phyloP scores from a whole-genome alignment of 371 early-diverging fungal genomes.

The Vairimorpha necatrix region DNA sequence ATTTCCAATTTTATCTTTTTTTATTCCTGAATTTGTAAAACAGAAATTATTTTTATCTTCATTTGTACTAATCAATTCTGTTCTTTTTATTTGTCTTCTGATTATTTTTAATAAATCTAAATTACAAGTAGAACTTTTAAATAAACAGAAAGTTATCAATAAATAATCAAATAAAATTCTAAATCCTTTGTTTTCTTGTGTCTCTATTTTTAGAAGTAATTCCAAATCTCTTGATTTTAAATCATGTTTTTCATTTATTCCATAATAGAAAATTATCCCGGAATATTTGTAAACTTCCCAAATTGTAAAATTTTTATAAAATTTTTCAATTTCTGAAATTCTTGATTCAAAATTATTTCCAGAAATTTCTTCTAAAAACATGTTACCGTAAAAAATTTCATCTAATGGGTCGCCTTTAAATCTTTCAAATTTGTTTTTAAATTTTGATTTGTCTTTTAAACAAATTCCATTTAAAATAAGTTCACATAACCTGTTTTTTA shows the following conservation, averaged over 20 bases:
- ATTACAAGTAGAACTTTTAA: conserved; percentile 25
- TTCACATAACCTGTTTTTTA: conserved; percentile 36
- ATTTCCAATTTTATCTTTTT: conserved; percentile 2
- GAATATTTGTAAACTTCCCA: conserved; percentile 28
- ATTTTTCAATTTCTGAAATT: not conserved
- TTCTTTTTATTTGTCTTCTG: conserved; percentile 36
- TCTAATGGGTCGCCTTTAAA: conserved; percentile 31
- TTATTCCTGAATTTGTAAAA: conserved; percentile 15
- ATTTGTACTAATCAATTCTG: conserved; percentile 2
- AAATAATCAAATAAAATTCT: conserved; percentile 36
- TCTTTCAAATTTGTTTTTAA: conserved; percentile 18
- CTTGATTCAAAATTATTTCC: not conserved
- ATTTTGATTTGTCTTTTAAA: conserved; percentile 2
- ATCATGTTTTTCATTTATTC: not conserved
- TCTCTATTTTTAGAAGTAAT: conserved; percentile 6
- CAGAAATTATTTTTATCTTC: not conserved
- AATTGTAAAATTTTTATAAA: not conserved
- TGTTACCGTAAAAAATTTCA: conserved; percentile 43
- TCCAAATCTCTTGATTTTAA: not conserved
- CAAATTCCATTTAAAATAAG: conserved; percentile 39
- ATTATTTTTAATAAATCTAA: conserved; percentile 40
- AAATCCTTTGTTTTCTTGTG: conserved; percentile 2
- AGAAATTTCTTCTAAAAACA: conserved; percentile 23
- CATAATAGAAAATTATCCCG: conserved; percentile 42
- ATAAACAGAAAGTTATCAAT: conserved; percentile 38